Percentiles rank a stretch among this genome's conserved stretches.
Evolutionary conservation across 2,329 filamentous ascomycete genomes (phyloP).

Genomic region (Elsinoe necatrix): DNA sequence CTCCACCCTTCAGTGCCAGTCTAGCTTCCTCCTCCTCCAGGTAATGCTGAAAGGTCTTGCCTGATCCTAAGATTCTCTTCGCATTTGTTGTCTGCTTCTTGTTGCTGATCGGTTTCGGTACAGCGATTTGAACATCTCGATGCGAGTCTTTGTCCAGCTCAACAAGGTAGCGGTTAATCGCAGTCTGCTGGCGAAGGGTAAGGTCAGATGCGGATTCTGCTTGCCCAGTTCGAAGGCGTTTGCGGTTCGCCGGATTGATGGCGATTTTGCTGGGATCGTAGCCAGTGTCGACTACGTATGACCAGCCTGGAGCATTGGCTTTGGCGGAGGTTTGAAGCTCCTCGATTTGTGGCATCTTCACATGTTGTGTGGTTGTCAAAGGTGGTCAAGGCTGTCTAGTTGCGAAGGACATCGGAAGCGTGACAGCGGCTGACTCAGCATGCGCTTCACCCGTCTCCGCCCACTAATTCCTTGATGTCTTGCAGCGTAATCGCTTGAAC

Average conservation of each 20-base stretch:
- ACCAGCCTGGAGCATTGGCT: conserved; percentile 77
- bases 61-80: conserved; percentile 67
- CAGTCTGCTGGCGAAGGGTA: conserved; percentile 72
- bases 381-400: neutral
- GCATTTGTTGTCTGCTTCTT: conserved; percentile 56
- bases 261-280: conserved; percentile 48
- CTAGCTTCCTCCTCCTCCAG: conserved; percentile 69
- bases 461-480: too few species aligned
- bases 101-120: conserved; percentile 50
- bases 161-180: conserved; percentile 71
- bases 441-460: too few species aligned
- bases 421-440: neutral
- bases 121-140: conserved; percentile 51
- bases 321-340: conserved; percentile 60
- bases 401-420: neutral
- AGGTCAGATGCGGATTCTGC: conserved; percentile 37
- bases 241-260: conserved; percentile 50
- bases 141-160: conserved; percentile 68
- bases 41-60: conserved; percentile 77
- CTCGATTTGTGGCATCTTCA: conserved; percentile 59
- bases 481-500: too few species aligned
- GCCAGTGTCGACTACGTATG: conserved; percentile 73
- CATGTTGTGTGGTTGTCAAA: neutral
- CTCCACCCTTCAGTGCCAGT: conserved; percentile 26
- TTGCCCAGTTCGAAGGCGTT: conserved; percentile 56